phyloP scores from a whole-genome alignment of 2,329 filamentous ascomycete species.

The Monilinia fructicola region DNA sequence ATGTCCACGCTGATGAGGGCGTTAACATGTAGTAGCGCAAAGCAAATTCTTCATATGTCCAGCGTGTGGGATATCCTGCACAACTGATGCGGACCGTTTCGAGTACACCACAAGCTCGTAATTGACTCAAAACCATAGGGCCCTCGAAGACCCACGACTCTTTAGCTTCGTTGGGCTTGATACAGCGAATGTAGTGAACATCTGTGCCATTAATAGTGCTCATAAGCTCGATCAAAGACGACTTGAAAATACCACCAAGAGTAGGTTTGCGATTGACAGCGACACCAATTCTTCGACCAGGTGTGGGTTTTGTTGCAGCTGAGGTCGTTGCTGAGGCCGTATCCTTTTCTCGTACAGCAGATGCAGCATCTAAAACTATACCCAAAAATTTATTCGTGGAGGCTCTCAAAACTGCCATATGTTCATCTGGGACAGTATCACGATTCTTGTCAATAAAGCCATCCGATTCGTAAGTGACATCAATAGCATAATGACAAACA shows the following conservation, averaged over 20 bases:
- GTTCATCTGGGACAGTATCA: conserved; percentile 97
- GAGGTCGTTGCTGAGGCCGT: conserved; percentile 57
- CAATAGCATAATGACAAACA: conserved; percentile 95
- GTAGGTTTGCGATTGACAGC: conserved; percentile 96
- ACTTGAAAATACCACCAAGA: conserved; percentile 97
- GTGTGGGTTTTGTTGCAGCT: conserved; percentile 74
- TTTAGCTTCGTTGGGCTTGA: conserved; percentile 98
- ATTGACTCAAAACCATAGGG: conserved; percentile 95
- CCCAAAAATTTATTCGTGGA: conserved; percentile 84
- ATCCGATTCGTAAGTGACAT: conserved; percentile 98
- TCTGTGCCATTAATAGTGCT: conserved; percentile 96
- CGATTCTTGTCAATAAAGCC: conserved; percentile 99
- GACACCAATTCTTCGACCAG: conserved; percentile 83
- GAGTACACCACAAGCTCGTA: conserved; percentile 96
- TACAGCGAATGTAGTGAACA: conserved; percentile 98
- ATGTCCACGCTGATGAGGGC: conserved; percentile 84
- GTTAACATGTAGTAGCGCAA: conserved; percentile 98
- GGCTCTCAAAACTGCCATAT: conserved; percentile 85
- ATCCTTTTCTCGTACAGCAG: conserved; percentile 88
- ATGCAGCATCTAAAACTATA: conserved; percentile 81
- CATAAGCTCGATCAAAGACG: conserved; percentile 97
- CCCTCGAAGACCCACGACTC: conserved; percentile 97
- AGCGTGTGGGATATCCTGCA: conserved; percentile 93
- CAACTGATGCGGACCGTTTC: conserved; percentile 98
- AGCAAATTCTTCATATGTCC: conserved; percentile 99